Evolutionary conservation across 495 filamentous ascomycete species (phyloP).

Genomic region (Apodospora peruviana): DNA sequence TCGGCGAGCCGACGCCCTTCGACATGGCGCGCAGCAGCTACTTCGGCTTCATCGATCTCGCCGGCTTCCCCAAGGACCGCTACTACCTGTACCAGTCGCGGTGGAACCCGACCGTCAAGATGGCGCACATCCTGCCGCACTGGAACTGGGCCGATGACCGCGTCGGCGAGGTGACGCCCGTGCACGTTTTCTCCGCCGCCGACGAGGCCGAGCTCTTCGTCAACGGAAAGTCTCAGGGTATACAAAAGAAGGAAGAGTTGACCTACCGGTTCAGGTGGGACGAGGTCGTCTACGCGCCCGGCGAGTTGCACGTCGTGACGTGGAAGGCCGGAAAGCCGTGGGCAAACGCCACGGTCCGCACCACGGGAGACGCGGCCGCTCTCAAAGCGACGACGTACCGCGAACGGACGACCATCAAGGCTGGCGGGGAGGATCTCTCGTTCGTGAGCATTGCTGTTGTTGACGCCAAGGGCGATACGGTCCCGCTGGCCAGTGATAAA

Average conservation of each 20-base stretch:
- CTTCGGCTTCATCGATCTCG: conserved; percentile 45
- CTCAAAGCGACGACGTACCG: conserved; percentile 32
- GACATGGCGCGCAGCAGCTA: conserved; percentile 39
- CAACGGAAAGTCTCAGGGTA: conserved; percentile 39
- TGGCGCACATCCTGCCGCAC: conserved; percentile 45
- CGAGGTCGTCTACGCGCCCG: conserved; percentile 35
- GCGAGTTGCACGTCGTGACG: conserved; percentile 36
- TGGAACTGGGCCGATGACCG: conserved; percentile 44
- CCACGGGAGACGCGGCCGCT: conserved; percentile 23
- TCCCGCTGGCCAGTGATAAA: conserved; percentile 29
- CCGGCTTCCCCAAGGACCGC: conserved; percentile 46
- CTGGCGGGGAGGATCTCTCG: conserved; percentile 36
- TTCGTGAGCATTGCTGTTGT: conserved; percentile 36
- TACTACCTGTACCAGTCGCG: conserved; percentile 44
- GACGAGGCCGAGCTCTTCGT: conserved; percentile 47
- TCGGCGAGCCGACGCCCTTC: conserved; percentile 45
- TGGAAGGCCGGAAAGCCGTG: conserved; percentile 38
- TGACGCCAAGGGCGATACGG: conserved; percentile 30
- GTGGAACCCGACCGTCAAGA: conserved; percentile 34
- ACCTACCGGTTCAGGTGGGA: conserved; percentile 47
- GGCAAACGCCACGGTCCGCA: conserved; percentile 34
- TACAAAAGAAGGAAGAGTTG: conserved; percentile 23
- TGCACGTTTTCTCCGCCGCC: conserved; percentile 42
- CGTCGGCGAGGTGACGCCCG: conserved; percentile 39
- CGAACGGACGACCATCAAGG: conserved; percentile 24